Percentiles rank a stretch among this genome's conserved stretches.
Conservation (phyloP, 2,329 filamentous ascomycete species). For the Colletotrichum tamarilloi region DNA sequence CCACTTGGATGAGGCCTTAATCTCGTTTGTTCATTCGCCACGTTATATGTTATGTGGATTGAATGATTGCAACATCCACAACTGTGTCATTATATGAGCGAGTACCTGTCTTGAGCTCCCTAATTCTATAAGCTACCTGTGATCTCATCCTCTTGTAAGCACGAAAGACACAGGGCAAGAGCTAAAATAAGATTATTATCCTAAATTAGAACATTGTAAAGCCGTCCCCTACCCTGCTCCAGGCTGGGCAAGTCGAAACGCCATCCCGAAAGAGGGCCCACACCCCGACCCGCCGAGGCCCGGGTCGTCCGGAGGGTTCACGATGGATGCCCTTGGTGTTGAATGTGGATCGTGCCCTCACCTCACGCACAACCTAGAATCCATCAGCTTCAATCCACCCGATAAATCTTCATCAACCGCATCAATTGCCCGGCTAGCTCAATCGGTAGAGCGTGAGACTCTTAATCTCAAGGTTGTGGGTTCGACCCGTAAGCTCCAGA, state of each 20-base stretch:
- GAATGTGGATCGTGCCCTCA: constrained; percentile 23
- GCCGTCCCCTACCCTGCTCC: background rate
- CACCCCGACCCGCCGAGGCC: background rate
- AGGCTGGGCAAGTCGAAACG: background rate
- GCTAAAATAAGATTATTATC: too few species aligned
- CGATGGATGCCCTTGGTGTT: constrained; percentile 21
- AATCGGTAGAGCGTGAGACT: constrained; percentile 81
- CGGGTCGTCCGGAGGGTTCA: background rate
- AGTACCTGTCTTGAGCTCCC: too few species aligned
- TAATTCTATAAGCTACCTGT: too few species aligned
- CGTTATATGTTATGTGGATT: too few species aligned
- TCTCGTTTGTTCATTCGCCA: too few species aligned
- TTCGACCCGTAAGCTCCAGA: constrained; percentile 49
- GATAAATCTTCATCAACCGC: background rate
- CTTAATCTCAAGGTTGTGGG: constrained; percentile 71
- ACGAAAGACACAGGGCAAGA: too few species aligned
- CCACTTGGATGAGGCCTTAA: too few species aligned
- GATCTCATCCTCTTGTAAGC: too few species aligned
- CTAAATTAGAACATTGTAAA: too few species aligned
- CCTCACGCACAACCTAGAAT: constrained; percentile 6
- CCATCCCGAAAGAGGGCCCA: background rate
- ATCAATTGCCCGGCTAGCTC: constrained; percentile 66
- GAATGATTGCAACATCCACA: too few species aligned
- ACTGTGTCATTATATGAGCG: too few species aligned
- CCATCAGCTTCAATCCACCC: background rate